Base-by-base conservation (phyloP, 208 protist species). In the Leishmania amazonensis region DNA sequence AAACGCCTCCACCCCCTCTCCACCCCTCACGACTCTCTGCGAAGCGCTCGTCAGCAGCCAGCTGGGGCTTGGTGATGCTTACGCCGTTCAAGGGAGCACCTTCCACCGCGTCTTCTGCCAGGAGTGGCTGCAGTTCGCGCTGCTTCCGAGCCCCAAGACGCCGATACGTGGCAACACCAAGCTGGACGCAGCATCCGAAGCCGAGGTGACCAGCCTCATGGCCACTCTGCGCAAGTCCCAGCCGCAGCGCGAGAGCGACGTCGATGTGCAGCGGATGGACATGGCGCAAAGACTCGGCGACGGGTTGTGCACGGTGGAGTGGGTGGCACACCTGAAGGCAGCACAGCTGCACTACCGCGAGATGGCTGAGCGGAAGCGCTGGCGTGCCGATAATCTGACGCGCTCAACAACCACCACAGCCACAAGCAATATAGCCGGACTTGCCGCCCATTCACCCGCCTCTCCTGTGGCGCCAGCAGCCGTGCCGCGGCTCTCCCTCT, bases 231-330 rank as follows among this genome's bases (percentile, higher is more conserved):
- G 73, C 47, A 62, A 42, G 51, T 53, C 53, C 17, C 17, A 53
- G 9, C 3, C 45, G 45, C 53, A 65, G 38, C n/a, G 53, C 8
- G 45, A 74, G 28, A 79, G 76, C 21, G 72, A 80, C 11, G 73
- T 31, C 47, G 74, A 53, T 2, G 19, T 19, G 21, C 31, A 70
- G 47, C n/a, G 24, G 1, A 72, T 58, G 68, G 76, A 78, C 71
- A 78, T 81, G 71, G 19, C 76, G 45, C 80, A 84, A 53, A 49
- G 67, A 21, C 79, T 88, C 19, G 78, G 75, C 5, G 83, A 81
- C 42, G 79, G 79, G 15, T 60, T 87, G 24, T 86, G 83, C 62
- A 67, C 40, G 15, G 81, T 85, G 49, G 76, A 88, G 81, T 90
- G 84, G 87, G 47, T 81, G 13, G 54, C 83, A 3, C 71, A 83